These are phyloP conservation scores for Fusarium longipes DNA, from an alignment of 2,329 filamentous ascomycete species.

Conservation along the genomic window DNA sequence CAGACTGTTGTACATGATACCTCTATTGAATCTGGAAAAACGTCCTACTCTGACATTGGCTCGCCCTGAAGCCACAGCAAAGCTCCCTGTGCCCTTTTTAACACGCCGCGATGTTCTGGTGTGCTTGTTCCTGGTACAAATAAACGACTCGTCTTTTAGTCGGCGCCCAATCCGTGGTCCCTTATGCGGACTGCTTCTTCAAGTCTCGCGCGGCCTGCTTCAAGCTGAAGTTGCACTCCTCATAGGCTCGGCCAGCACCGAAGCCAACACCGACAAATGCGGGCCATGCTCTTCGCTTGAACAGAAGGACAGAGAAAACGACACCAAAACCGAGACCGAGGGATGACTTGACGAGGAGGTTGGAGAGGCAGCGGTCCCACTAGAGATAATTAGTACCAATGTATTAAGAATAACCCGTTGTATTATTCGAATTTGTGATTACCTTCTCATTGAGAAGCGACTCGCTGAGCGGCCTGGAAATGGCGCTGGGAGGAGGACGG, in stretches of 20 bases:
- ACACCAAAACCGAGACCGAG: conserved; percentile 97
- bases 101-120: conserved; percentile 43
- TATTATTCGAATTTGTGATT: conserved; percentile 47
- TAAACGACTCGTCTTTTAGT: conserved; percentile 24
- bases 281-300: conserved; percentile 98
- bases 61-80: conserved; percentile 39
- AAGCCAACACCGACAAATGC: conserved; percentile 96
- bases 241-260: conserved; percentile 94
- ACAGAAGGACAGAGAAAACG: conserved; percentile 97
- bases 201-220: conserved; percentile 70
- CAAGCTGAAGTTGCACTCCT: conserved; percentile 91
- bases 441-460: conserved; percentile 99
- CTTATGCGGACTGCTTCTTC: conserved; percentile 62
- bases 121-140: conserved; percentile 41
- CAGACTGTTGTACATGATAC: conserved; percentile 51
- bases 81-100: conserved; percentile 35
- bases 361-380: conserved; percentile 99
- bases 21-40: conserved; percentile 48
- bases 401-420: background rate
- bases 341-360: conserved; percentile 94
- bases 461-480: conserved; percentile 92
- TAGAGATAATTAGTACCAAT: conserved; percentile 55
- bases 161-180: conserved; percentile 1
- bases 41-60: conserved; percentile 45
- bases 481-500: conserved; percentile 68